Conservation (phyloP, 2,329 filamentous ascomycete species). For the Neofusicoccum sp. region DNA sequence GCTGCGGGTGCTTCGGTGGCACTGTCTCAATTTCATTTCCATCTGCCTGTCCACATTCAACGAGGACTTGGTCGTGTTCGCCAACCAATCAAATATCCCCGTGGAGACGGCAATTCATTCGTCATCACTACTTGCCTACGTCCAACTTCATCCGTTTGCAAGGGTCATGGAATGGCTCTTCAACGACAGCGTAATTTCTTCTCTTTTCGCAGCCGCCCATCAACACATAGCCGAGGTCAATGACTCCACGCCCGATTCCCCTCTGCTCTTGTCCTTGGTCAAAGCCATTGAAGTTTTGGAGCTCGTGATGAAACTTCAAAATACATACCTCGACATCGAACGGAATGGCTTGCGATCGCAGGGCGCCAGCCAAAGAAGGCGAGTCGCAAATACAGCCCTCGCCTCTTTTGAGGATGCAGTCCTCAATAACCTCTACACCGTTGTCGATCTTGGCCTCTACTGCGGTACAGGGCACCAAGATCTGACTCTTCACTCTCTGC, state of each 20-base stretch:
- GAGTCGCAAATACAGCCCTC: conserved; percentile 72
- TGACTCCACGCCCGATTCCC: conserved; percentile 71
- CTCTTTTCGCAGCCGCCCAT: conserved; percentile 75
- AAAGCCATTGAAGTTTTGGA: conserved; percentile 82
- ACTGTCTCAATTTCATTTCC: conserved; percentile 79
- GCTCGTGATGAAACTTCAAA: conserved; percentile 78
- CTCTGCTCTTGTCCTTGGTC: conserved; percentile 74
- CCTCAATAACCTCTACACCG: conserved; percentile 72
- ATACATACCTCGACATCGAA: conserved; percentile 82
- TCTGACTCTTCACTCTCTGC: conserved; percentile 75
- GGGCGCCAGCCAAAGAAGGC: conserved; percentile 55
- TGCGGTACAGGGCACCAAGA: conserved; percentile 80
- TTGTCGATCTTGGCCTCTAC: conserved; percentile 82
- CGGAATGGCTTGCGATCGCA: conserved; percentile 38
- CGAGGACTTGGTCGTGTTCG: conserved; percentile 84
- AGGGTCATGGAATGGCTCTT: conserved; percentile 98
- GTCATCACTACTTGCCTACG: conserved; percentile 74
- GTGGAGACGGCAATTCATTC: conserved; percentile 74
- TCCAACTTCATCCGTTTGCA: conserved; percentile 85
- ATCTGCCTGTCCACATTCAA: conserved; percentile 85
- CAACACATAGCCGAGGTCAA: conserved; percentile 72
- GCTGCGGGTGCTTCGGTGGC: conserved; percentile 69
- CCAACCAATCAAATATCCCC: conserved; percentile 71
- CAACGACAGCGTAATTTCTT: conserved; percentile 81
- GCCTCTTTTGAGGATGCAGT: conserved; percentile 92